Evolutionary conservation across 176 grass and related monocot genomes (phyloP).

Genomic region (Phyllostachys edulis): DNA sequence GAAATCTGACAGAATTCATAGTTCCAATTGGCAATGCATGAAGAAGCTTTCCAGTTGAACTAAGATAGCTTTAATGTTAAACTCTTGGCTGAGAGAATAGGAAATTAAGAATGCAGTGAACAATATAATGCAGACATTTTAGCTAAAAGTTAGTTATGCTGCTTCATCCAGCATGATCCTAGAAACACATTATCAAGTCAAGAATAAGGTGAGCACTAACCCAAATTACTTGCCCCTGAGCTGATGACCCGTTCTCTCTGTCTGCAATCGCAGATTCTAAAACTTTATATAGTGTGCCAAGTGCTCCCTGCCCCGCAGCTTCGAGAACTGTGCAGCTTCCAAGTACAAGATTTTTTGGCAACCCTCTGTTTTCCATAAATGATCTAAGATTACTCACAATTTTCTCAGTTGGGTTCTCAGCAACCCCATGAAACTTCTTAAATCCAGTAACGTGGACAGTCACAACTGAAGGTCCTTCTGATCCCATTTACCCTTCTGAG

Average conservation of each 20-base stretch:
- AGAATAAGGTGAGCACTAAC: slow-evolving; percentile 47
- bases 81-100: neutral
- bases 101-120: neutral
- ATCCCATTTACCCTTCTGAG: slow-evolving; percentile 70
- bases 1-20: neutral
- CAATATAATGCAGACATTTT: neutral
- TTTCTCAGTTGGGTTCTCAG: slow-evolving; percentile 93
- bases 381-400: slow-evolving; percentile 67
- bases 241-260: slow-evolving; percentile 48
- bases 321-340: slow-evolving; percentile 86
- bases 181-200: slow-evolving; percentile 21
- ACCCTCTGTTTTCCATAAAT: slow-evolving; percentile 79
- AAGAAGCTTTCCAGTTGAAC: slow-evolving; percentile 11
- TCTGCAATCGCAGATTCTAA: slow-evolving; percentile 56
- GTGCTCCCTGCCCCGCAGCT: slow-evolving; percentile 76
- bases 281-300: slow-evolving; percentile 62
- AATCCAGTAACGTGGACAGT: slow-evolving; percentile 95
- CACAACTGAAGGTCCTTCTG: slow-evolving; percentile 83
- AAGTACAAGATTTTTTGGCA: slow-evolving; percentile 82
- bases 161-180: slow-evolving; percentile 2
- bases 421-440: slow-evolving; percentile 92
- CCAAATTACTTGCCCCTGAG: slow-evolving; percentile 68
- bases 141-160: neutral
- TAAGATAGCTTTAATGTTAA: neutral
- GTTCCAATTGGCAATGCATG: neutral